Base-by-base conservation (phyloP, 169 alveolate genomes). In the Plasmodium gaboni region DNA sequence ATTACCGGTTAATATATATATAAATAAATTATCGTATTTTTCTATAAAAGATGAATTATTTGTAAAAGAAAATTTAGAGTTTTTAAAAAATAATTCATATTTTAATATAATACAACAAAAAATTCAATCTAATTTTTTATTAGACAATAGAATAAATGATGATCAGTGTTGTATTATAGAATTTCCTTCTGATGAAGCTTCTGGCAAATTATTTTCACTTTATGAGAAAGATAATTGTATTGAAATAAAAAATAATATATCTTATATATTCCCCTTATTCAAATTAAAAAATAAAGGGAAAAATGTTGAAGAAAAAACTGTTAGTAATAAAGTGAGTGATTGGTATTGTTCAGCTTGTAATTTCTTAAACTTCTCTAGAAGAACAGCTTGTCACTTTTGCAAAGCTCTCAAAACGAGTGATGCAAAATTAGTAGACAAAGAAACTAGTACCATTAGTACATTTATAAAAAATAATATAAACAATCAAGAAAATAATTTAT, bases 331-430 rank as follows among this genome's bases (percentile, higher is more conserved):
- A 72, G n/a, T 72, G 13, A 44, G 73, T 63, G 96, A 94, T 61
- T 94, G 96, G 96, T 83, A 69, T 26, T 94, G 96, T 71, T 93
- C 96, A 1, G 59, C 76, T 32, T 94, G 96, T 87, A 88, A 93
- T 32, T 94, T 92, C 59, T 51, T 94, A n/a, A 94, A 94, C 55
- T 94, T 92, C 26, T 90, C 96, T 4, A 51, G 93, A 61, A 50
- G 96, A 38, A 28, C 67, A 5, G 44, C 73, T 38, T 83, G 91
- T 32, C 53, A 53, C n/a, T 83, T 83, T 55, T 83, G 91, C 73
- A 83, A 83, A 59, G 91, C 69, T n/a, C 61, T 38, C 1, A 67
- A 83, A 83, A 83, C 86, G 2, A 26, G 22, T 42, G 91, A 83
- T 57, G 83, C 91, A n/a, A 68, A 83, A 63, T 9, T 68, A 38